Conservation (phyloP, 2,329 filamentous ascomycete species). For the Ceratocystis albifundus region DNA sequence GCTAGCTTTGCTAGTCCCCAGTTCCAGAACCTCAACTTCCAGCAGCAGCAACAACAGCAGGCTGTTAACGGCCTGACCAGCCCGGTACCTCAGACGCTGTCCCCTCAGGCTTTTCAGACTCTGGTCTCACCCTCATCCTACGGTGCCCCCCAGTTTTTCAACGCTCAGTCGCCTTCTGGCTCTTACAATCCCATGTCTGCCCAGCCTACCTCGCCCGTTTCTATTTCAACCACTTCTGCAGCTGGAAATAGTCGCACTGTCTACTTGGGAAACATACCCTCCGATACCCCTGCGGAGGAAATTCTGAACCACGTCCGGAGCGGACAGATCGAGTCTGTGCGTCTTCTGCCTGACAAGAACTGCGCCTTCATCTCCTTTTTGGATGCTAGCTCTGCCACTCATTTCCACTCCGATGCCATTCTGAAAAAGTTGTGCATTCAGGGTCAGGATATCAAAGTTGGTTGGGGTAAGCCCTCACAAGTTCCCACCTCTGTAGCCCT, state of each 20-base stretch:
- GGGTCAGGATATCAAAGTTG: constrained; percentile 98
- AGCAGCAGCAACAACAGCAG: constrained; percentile 48
- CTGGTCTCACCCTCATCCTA: constrained; percentile 79
- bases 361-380: constrained; percentile 99
- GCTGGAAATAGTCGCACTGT: constrained; percentile 92
- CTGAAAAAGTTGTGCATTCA: constrained; percentile 98
- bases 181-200: constrained; percentile 50
- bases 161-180: constrained; percentile 75
- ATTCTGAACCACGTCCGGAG: constrained; percentile 92
- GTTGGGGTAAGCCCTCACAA: constrained; percentile 97
- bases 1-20: constrained; percentile 82
- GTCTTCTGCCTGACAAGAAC: constrained; percentile 95
- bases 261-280: constrained; percentile 96
- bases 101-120: constrained; percentile 70
- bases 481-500: constrained; percentile 96
- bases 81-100: constrained; percentile 65
- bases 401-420: constrained; percentile 99
- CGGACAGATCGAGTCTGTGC: constrained; percentile 97
- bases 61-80: constrained; percentile 55
- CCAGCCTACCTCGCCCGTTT: constrained; percentile 61
- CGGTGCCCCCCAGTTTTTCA: constrained; percentile 68
- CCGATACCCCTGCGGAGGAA: constrained; percentile 92
- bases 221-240: constrained; percentile 66
- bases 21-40: constrained; percentile 73
- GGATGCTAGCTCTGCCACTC: constrained; percentile 91